phyloP scores from a whole-genome alignment of 2,329 filamentous ascomycete genomes.

The Cryphonectria radicalis region DNA sequence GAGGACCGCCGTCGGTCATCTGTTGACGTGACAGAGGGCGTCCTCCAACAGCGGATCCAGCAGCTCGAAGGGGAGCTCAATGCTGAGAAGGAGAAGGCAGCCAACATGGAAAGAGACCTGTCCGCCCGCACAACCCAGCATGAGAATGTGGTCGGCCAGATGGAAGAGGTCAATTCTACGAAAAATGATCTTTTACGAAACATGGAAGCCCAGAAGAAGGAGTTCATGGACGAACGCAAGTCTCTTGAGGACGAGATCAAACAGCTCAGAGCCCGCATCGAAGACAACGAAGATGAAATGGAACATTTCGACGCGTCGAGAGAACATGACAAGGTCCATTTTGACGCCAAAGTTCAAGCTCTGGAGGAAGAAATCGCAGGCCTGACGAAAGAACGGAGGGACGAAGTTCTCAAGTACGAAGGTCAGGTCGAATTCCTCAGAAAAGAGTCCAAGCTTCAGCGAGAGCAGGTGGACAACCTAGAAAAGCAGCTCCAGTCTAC shows the following conservation, averaged over 20 bases:
- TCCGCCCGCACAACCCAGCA: constrained; percentile 60
- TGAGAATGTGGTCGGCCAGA: constrained; percentile 66
- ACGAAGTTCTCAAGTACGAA: constrained; percentile 61
- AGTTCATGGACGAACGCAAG: constrained; percentile 84
- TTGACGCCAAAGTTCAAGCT: constrained; percentile 69
- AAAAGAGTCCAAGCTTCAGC: constrained; percentile 62
- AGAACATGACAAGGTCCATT: constrained; percentile 76
- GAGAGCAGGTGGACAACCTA: constrained; percentile 62
- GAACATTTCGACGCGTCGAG: constrained; percentile 82
- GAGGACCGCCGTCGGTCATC: constrained; percentile 52
- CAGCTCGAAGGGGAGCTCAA: constrained; percentile 80
- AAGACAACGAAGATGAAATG: constrained; percentile 91
- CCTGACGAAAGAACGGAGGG: constrained; percentile 59
- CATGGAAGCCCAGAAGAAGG: constrained; percentile 87
- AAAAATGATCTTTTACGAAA: constrained; percentile 95
- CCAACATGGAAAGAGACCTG: constrained; percentile 72
- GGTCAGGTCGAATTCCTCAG: constrained; percentile 66
- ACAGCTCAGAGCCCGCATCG: constrained; percentile 74
- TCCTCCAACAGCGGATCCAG: constrained; percentile 52
- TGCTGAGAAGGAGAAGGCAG: constrained; percentile 70
- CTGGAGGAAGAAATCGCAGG: constrained; percentile 74
- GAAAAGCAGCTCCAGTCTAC: constrained; percentile 60
- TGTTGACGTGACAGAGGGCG: constrained; percentile 42
- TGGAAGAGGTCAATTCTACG: constrained; percentile 86
- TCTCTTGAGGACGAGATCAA: constrained; percentile 81